Percentiles rank a stretch among this genome's conserved stretches.
phyloP scores from a whole-genome alignment of 768 basidiomycete species.

The Neoboletus brunneissimus region DNA sequence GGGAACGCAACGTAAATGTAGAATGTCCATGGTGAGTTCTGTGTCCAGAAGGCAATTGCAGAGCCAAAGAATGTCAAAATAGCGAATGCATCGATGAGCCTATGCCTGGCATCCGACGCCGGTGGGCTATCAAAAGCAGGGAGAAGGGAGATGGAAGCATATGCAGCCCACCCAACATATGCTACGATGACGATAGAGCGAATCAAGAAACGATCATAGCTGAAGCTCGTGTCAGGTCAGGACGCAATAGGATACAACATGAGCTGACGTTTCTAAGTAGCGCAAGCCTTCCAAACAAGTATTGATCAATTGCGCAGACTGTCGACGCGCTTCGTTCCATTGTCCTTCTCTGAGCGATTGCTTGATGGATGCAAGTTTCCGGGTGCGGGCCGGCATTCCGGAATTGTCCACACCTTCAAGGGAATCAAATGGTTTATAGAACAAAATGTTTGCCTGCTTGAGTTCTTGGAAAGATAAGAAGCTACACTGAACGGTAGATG shows the following conservation, averaged over 20 bases:
- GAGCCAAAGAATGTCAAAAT: conserved; percentile 35
- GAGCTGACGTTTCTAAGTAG: conserved; percentile 66
- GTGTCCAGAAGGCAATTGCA: conserved; percentile 55
- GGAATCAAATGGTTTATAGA: conserved; percentile 59
- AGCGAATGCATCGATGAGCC: conserved; percentile 21
- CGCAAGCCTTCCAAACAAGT: conserved; percentile 58
- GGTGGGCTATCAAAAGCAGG: conserved; percentile 34
- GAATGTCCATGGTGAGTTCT: conserved; percentile 67
- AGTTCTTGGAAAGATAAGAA: conserved; percentile 43
- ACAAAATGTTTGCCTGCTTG: conserved; percentile 54
- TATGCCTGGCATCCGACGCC: neutral
- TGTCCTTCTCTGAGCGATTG: conserved; percentile 38
- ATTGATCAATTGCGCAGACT: conserved; percentile 51
- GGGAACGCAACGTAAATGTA: conserved; percentile 77
- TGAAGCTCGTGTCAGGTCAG: conserved; percentile 18
- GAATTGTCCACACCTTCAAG: conserved; percentile 38
- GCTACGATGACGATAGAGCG: conserved; percentile 65
- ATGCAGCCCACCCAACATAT: conserved; percentile 78
- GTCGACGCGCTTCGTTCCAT: conserved; percentile 50
- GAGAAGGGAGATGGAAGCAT: conserved; percentile 56
- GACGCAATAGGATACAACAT: neutral
- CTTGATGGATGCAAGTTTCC: conserved; percentile 43
- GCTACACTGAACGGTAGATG: neutral
- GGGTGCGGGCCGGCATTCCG: conserved; percentile 35
- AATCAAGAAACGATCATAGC: conserved; percentile 75